Conservation (phyloP, 2,329 filamentous ascomycete genomes). For the Aphanocladium album region DNA sequence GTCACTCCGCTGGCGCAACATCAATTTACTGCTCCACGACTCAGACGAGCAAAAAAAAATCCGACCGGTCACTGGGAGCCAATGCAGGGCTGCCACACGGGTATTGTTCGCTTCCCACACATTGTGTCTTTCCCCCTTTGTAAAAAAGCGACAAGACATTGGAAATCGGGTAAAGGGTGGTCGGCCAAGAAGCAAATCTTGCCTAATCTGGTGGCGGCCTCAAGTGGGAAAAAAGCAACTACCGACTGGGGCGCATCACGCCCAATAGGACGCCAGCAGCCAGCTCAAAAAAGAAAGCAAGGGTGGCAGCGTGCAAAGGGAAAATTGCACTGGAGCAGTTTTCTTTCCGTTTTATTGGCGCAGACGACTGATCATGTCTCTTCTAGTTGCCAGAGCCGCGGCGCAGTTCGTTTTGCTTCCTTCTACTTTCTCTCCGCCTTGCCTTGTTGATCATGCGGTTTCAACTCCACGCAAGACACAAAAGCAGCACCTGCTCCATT, state of each 20-base stretch:
- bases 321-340: neutral
- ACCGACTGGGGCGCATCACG: neutral
- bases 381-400: neutral
- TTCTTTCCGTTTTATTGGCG: neutral
- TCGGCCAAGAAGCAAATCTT: constrained; percentile 1
- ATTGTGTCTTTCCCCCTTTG: constrained; percentile 1
- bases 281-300: neutral
- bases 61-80: neutral
- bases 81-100: neutral
- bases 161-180: neutral
- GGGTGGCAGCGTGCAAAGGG: neutral
- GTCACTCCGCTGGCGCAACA: neutral
- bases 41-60: neutral
- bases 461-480: constrained; percentile 1
- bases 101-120: neutral
- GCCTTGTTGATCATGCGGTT: neutral
- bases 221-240: constrained; percentile 5
- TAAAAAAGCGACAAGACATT: neutral
- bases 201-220: neutral
- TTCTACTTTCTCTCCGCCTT: neutral
- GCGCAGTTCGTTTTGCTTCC: neutral
- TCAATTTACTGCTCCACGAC: constrained; percentile 3
- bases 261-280: neutral
- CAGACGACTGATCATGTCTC: neutral
- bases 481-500: neutral